Base-by-base conservation (phyloP, 108 stramenopile species). In the Nitzschia sp. region DNA sequence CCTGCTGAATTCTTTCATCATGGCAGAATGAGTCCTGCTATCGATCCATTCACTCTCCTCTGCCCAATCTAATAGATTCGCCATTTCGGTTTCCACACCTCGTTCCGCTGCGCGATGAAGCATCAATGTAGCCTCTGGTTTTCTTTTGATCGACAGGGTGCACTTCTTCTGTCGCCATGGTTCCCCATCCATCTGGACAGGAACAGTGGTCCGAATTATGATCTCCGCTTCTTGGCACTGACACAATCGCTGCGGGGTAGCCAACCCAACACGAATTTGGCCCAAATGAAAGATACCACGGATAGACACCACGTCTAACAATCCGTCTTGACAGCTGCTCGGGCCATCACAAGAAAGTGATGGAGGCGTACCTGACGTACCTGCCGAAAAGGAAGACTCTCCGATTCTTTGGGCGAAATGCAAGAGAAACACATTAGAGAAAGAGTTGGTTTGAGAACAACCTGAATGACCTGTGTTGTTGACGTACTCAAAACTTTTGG, bases 161-260 rank as follows among this genome's bases (percentile, higher is more conserved):
- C 88, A 85, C 6, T 46, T 63, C 29, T 67, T 72, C 50, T 94
- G 93, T 43, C 83, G 79, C 92, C 89, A 93, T 3, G 94, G 94
- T 69, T 95, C 94, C 9, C 94, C 94, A 67, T 95, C 94, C 41
- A 95, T 80, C 61, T 95, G 94, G 7, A 91, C 82, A 12, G 94
- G 77, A 44, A 89, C 75, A 57, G 82, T 89, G 54, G 85, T 87
- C 54, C 83, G 83, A 44, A 89, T 74, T 12, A 73, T 65, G 54
- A 95, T 88, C 15, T 67, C 78, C 11, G 78, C 82, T 52, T 91
- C 86, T 6, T 80, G 77, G 55, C 88, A 90, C 72, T 95, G 94
- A 64, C 91, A 87, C 3, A 95, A 24, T 12, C 72, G 82, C 52
- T 88, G 80, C 0, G 91, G 87, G 53, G 81, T 85, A 61, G 86